Percentiles rank a stretch among this genome's conserved stretches.
Evolutionary conservation across 176 grass and related monocot species (phyloP).

Genomic region (Triticum urartu): DNA sequence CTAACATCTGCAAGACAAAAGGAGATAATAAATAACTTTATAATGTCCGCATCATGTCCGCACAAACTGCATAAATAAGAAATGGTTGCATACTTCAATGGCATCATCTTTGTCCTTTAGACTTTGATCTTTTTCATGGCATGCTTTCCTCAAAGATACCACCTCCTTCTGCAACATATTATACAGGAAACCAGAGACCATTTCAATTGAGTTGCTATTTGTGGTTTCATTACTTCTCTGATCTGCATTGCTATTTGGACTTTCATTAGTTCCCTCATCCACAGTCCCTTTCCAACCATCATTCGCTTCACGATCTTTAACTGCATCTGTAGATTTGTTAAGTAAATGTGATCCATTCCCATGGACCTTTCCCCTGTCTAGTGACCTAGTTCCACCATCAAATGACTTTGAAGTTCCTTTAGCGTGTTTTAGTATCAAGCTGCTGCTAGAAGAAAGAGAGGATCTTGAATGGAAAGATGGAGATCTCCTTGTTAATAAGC

Average conservation of each 20-base stretch:
- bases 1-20: conserved; percentile 60
- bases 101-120: conserved; percentile 97
- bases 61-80: conserved; percentile 23
- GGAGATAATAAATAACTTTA: conserved; percentile 9
- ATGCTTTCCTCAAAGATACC: conserved; percentile 82
- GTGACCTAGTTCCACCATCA: conserved; percentile 91
- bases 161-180: conserved; percentile 99
- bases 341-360: conserved; percentile 69
- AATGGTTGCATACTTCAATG: conserved; percentile 57
- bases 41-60: background rate
- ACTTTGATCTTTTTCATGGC: conserved; percentile 91
- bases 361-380: conserved; percentile 72
- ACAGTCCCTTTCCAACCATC: conserved; percentile 66
- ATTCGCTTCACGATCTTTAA: conserved; percentile 54
- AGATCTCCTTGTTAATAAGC: conserved; percentile 74
- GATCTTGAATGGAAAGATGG: conserved; percentile 96
- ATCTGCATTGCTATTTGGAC: conserved; percentile 41
- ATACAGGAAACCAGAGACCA: conserved; percentile 87
- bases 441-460: conserved; percentile 79
- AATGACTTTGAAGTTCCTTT: conserved; percentile 99
- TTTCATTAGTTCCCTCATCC: conserved; percentile 58
- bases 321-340: conserved; percentile 79
- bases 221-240: conserved; percentile 48
- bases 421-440: conserved; percentile 83
- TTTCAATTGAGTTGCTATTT: conserved; percentile 62